These are phyloP conservation scores for Oryza australiensis DNA, from an alignment of 176 grass and related monocot species.

Conservation along the genomic window DNA sequence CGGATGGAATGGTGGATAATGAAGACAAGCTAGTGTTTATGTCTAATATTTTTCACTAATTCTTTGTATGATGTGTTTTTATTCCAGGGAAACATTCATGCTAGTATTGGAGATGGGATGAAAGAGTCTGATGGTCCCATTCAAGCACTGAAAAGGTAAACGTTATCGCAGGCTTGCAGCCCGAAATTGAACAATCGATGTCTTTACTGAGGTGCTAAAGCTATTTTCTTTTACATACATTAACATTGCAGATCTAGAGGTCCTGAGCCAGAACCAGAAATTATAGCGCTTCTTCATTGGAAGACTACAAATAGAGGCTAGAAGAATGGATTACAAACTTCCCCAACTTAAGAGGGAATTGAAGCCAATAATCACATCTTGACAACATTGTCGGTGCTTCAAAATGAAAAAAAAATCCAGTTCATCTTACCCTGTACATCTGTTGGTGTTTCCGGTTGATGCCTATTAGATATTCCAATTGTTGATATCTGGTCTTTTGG, in stretches of 20 bases:
- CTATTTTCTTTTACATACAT: conserved; percentile 9
- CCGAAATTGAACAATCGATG: conserved; percentile 13
- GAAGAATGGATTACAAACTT: no score
- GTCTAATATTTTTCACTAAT: conserved; percentile 9
- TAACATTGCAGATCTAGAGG: conserved; percentile 52
- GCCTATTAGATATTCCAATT: conserved; percentile 27
- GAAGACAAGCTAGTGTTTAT: neutral
- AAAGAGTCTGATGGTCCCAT: conserved; percentile 45
- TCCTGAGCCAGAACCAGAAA: conserved; percentile 36
- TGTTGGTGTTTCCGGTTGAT: conserved; percentile 34
- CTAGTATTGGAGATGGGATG: conserved; percentile 30
- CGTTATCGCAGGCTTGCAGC: neutral
- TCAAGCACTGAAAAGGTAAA: conserved; percentile 51
- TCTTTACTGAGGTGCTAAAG: conserved; percentile 10
- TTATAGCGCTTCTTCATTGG: no score
- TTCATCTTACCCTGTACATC: conserved; percentile 38
- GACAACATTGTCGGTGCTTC: conserved; percentile 29
- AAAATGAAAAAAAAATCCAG: conserved; percentile 28
- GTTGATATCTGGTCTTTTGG: neutral
- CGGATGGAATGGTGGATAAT: neutral
- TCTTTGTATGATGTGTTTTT: conserved; percentile 39
- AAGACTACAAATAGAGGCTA: no score
- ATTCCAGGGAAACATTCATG: conserved; percentile 43
- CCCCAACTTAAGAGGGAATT: conserved; percentile 30
- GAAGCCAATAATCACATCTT: conserved; percentile 27